Conservation (phyloP, 1,284 basidiomycete species). For the Cutaneotrichosporon spelunceum region DNA sequence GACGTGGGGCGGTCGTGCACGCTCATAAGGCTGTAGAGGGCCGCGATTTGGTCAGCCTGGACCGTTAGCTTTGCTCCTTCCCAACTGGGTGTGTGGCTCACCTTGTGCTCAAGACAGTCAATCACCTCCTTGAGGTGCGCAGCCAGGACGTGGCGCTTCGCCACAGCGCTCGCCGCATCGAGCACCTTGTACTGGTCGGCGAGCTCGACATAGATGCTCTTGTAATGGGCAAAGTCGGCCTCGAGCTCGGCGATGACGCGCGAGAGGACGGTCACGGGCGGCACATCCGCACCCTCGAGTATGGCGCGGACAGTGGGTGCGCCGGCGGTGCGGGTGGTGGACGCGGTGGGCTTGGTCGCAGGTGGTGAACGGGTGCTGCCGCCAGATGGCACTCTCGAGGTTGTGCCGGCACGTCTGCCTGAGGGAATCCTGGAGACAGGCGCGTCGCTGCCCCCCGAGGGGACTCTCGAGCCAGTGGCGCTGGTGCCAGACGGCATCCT, state of each 20-base stretch:
- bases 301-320: conserved; percentile 55
- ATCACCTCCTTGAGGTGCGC: conserved; percentile 83
- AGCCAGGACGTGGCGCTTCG: conserved; percentile 74
- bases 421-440: neutral
- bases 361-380: neutral
- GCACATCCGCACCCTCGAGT: conserved; percentile 58
- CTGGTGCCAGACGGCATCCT: neutral
- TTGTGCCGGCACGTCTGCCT: too few species aligned
- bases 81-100: too few species aligned
- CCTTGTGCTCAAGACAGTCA: conserved; percentile 81
- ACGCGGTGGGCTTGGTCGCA: neutral
- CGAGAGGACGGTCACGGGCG: conserved; percentile 76
- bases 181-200: conserved; percentile 85
- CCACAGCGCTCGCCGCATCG: conserved; percentile 73
- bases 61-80: too few species aligned
- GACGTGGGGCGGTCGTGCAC: conserved; percentile 59
- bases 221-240: conserved; percentile 85
- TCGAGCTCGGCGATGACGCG: conserved; percentile 77
- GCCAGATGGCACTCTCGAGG: neutral
- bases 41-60: conserved; percentile 82
- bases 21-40: conserved; percentile 70
- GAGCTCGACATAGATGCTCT: conserved; percentile 81
- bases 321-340: neutral
- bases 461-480: neutral
- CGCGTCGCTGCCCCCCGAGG: neutral